Evolutionary conservation across 2,329 filamentous ascomycete genomes (phyloP).

Genomic region (Trichothecium sympodiale): DNA sequence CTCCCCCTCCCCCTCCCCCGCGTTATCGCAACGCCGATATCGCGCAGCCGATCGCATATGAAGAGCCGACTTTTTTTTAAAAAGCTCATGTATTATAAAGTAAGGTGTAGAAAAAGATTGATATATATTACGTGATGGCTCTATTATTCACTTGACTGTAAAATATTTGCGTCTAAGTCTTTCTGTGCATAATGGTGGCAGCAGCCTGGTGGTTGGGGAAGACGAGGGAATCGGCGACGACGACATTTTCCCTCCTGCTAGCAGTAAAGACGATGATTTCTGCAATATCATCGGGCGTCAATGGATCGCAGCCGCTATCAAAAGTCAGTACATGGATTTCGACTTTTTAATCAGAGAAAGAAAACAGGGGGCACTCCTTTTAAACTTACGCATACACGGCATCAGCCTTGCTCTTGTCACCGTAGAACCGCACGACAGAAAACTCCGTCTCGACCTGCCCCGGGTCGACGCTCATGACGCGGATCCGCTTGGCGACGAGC

Average conservation of each 20-base stretch:
- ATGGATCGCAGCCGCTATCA: slow-evolving; percentile 59
- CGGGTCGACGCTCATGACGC: slow-evolving; percentile 81
- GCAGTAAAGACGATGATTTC: slow-evolving; percentile 82
- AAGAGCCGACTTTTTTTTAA: too few species aligned
- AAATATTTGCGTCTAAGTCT: background rate
- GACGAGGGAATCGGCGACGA: slow-evolving; percentile 76
- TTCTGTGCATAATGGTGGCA: slow-evolving; percentile 5
- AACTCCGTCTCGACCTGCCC: slow-evolving; percentile 94
- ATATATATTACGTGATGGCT: too few species aligned
- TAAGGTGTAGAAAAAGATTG: too few species aligned
- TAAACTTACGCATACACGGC: slow-evolving; percentile 70
- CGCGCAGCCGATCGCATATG: too few species aligned
- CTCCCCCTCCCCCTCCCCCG: too few species aligned
- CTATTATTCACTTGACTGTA: slow-evolving; percentile 36
- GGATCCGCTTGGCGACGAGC: slow-evolving; percentile 66
- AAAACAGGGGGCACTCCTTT: too few species aligned
- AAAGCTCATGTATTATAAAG: too few species aligned
- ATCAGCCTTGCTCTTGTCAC: slow-evolving; percentile 81
- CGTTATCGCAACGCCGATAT: too few species aligned
- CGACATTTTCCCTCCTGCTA: slow-evolving; percentile 77
- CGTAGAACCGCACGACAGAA: slow-evolving; percentile 79
- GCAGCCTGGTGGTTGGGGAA: slow-evolving; percentile 70
- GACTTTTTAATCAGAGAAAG: too few species aligned
- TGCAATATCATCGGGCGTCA: slow-evolving; percentile 84
- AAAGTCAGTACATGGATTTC: background rate